Base-by-base conservation (phyloP, 805 yeast species). In the Candida ulmi region DNA sequence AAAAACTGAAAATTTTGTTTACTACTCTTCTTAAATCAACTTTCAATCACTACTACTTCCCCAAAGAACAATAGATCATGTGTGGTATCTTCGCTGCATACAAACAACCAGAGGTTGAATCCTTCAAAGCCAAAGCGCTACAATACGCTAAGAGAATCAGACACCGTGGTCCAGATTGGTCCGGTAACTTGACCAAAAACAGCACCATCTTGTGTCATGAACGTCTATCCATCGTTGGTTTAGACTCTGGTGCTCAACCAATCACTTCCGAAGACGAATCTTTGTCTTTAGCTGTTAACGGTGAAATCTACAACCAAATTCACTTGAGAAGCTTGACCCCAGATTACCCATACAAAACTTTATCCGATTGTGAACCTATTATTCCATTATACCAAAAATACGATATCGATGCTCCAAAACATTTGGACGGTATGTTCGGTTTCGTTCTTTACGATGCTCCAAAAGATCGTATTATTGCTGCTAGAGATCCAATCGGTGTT, bases 121-220 rank as follows among this genome's bases (percentile, higher is more conserved):
- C 71, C 40, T 93, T 85, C 75, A 91, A 90, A 67, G 76, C 81
- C 47, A 81, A 81, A 60, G 98, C 98, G 33, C 73, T 93, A 46
- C 95, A 87, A 63, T 74, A 87, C 62, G 76, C 98, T 46, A 91
- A 88, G 66, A 78, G 90, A 68, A 83, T 91, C 63, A 82, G 99
- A 71, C 99, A 93, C 68, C 83, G 99, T 68, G 99, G 99, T 58
- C 99, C 99, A 52, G 99, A 93, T 68, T 93, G 99, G 99, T 76
- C 88, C 29, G 99, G 99, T 58, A 88, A 88, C 79, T 62, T 74
- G 49, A 68, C 76, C 50, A 79, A 80, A 60, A 86, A 86, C 80
- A 63, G 71, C 49, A 87, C 97, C 35, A 81, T 93, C 51, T 67
- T 93, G 51, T 81, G 85, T 54, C 99, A 93, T 63, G 99, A 93